Percentiles rank a stretch among this genome's conserved stretches.
Conservation (phyloP, 805 yeast species). For the Peterozyma toletana region DNA sequence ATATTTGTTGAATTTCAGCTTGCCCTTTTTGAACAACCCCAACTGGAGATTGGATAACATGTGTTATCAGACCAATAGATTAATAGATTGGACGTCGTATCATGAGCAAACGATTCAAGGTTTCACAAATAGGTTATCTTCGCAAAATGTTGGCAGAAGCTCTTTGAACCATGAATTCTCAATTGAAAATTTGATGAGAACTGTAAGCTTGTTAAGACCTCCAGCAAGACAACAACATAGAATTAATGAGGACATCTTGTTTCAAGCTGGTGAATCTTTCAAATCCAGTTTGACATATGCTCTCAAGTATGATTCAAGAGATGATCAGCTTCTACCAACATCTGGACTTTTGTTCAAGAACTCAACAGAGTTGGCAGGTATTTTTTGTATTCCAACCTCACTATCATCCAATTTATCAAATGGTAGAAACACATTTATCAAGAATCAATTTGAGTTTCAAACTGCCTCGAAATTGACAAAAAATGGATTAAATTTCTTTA, state of each 20-base stretch:
- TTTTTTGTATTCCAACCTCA: constrained; percentile 10
- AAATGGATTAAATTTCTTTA: constrained; percentile 10
- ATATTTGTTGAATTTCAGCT: constrained; percentile 38
- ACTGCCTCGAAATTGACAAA: constrained; percentile 18
- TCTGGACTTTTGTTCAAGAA: constrained; percentile 29
- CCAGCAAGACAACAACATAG: constrained; percentile 13
- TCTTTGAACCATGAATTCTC: constrained; percentile 41
- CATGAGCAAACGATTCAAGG: constrained; percentile 39
- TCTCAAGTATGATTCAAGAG: constrained; percentile 35
- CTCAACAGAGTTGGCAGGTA: constrained; percentile 29
- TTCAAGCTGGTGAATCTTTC: constrained; percentile 37
- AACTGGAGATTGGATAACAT: constrained; percentile 31
- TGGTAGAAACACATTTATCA: constrained; percentile 28
- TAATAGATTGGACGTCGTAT: constrained; percentile 37
- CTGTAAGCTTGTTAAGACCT: constrained; percentile 17
- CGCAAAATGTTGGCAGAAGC: constrained; percentile 17
- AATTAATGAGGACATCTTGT: constrained; percentile 22
- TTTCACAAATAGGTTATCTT: constrained; percentile 29
- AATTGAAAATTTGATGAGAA: constrained; percentile 36
- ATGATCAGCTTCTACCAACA: constrained; percentile 34
- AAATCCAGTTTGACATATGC: constrained; percentile 37
- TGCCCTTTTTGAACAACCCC: constrained; percentile 36
- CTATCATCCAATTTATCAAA: neutral
- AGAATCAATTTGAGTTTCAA: constrained; percentile 32
- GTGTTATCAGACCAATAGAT: constrained; percentile 34